Base-by-base conservation (phyloP, 1,139 yeast genomes). In the Sugiyamaella neomexicana region DNA sequence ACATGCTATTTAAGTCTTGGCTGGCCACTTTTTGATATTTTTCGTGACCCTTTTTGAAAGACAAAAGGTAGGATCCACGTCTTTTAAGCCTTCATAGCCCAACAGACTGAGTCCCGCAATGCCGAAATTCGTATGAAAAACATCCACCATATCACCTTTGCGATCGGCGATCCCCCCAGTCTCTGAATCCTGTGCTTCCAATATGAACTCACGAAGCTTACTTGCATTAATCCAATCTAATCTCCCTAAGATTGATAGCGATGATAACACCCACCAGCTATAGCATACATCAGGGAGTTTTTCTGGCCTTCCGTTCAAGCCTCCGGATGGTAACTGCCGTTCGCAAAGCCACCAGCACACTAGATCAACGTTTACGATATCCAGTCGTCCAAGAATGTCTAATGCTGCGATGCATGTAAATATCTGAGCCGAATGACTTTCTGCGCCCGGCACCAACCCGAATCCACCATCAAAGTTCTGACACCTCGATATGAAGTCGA, bases 261-360 rank as follows among this genome's bases (percentile, higher is more conserved):
- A 80, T 0, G 96, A 86, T 42, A 91, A 71, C 5, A 90, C 97
- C 99, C 99, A 93, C 98, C 98, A 95, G 66, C 95, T 85, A 68
- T 93, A 93, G 68, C 99, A 93, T 13, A 89, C 97, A 70, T 93
- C 99, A 0, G 98, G 97, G 25, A 91, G 74, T 68, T 93, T 93
- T 60, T 95, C 97, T 0, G 99, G 99, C 49, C 99, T 80, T 0
- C 99, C 99, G 67, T 93, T 93, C 53, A 93, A 76, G 0, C 99
- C 99, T 5, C 99, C 99, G 25, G 79, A 78, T 2, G 84, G 83
- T n/a, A 89, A 80, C 69, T 93, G 99, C 54, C 99, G 75, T 68
- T 93, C 98, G 63, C 93, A 80, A 17, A 93, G 76, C 98, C 99
- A 93, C 80, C 87, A 82, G 25, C 62, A 55, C 48, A 86, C 73